These are phyloP conservation scores for Claviceps africana DNA, from an alignment of 2,329 filamentous ascomycete genomes.

Conservation along the genomic window DNA sequence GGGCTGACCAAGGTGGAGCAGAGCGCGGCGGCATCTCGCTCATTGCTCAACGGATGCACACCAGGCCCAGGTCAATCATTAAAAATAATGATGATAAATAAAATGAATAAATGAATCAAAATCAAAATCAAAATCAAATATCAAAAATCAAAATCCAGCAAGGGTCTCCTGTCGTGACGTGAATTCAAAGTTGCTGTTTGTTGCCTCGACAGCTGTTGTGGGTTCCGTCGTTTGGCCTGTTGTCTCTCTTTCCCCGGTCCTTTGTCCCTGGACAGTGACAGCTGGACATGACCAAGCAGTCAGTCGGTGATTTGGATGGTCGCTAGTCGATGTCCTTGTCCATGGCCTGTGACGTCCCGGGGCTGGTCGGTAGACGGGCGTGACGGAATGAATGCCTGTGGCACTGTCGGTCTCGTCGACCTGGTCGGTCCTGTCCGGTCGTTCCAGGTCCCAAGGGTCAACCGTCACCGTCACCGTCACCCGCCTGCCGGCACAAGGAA, in stretches of 20 bases:
- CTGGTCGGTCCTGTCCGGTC: neutral
- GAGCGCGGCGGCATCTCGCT: neutral
- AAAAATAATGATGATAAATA: no score
- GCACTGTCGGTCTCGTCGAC: neutral
- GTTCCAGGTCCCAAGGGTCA: neutral
- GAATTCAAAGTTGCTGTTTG: no score
- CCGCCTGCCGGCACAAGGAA: neutral
- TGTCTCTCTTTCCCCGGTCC: neutral
- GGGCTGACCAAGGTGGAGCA: neutral
- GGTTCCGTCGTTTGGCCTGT: neutral
- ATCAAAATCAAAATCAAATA: no score
- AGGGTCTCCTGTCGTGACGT: neutral
- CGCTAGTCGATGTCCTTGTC: neutral
- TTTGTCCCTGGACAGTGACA: neutral
- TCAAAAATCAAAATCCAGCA: neutral
- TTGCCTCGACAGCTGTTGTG: neutral
- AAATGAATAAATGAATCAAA: no score
- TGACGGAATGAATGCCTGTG: neutral
- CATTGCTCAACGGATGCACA: neutral
- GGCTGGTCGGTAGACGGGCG: neutral
- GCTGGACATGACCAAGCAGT: neutral
- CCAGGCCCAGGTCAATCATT: neutral
- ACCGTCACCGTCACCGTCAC: no score
- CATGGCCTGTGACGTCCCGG: neutral
- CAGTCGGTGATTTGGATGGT: neutral